phyloP scores from a whole-genome alignment of 352 stramenopile genomes.

The Pythium sp. region DNA sequence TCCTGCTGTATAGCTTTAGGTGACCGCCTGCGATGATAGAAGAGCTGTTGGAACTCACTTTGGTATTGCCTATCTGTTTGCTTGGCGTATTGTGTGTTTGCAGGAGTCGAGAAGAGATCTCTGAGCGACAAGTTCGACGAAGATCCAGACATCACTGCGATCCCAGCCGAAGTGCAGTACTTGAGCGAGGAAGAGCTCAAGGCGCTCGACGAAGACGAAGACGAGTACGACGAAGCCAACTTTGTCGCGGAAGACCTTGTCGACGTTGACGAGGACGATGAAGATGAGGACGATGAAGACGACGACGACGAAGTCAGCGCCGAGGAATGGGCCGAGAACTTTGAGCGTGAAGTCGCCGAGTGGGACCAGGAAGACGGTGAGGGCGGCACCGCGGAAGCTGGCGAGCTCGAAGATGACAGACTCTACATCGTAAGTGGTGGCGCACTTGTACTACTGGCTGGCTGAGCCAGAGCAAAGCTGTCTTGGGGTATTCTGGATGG shows the following conservation, averaged over 20 bases:
- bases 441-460: background rate
- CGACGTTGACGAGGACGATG: constrained; percentile 21
- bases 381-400: background rate
- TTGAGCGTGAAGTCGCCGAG: constrained; percentile 59
- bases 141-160: constrained; percentile 36
- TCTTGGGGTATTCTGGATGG: background rate
- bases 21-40: background rate
- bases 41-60: background rate
- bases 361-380: constrained; percentile 43
- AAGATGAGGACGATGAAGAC: constrained; percentile 26
- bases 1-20: background rate
- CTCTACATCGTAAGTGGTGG: constrained; percentile 55
- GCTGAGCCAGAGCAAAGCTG: background rate
- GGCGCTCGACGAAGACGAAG: constrained; percentile 15
- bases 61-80: background rate
- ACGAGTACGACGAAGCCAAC: constrained; percentile 27
- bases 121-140: constrained; percentile 58
- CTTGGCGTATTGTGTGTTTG: background rate
- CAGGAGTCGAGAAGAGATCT: constrained; percentile 47
- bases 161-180: constrained; percentile 64
- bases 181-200: constrained; percentile 46
- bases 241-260: constrained; percentile 34
- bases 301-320: constrained; percentile 45
- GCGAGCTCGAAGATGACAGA: constrained; percentile 56
- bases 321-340: constrained; percentile 62